Evolutionary conservation across 208 protist species (phyloP).

Genomic region (Trypanosoma theileri): DNA sequence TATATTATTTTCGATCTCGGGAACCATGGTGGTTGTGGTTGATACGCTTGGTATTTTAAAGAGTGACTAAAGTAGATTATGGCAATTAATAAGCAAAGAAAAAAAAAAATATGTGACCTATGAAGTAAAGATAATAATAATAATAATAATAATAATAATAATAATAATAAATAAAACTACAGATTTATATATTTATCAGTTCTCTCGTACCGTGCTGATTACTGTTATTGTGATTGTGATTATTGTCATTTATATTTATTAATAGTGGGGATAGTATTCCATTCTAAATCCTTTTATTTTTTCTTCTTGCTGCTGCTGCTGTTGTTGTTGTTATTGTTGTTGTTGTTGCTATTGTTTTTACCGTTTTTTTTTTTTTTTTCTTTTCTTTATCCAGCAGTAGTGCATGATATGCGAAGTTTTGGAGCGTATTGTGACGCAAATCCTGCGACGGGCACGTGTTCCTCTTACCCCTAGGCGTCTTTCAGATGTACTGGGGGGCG

Average conservation of each 20-base stretch:
- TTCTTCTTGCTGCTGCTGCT: too few species aligned
- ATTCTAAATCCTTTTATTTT: too few species aligned
- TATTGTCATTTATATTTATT: too few species aligned
- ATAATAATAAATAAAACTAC: neutral
- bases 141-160: neutral
- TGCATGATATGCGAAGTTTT: constrained; percentile 81
- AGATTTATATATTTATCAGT: too few species aligned
- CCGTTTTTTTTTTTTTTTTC: constrained; percentile 14
- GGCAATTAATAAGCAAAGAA: neutral
- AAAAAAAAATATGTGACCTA: neutral
- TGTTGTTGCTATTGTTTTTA: constrained; percentile 1
- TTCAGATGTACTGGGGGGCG: constrained; percentile 41
- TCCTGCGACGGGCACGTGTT: constrained; percentile 58
- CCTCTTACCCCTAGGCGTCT: constrained; percentile 57
- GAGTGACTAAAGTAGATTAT: neutral
- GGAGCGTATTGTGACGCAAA: constrained; percentile 61
- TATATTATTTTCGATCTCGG: constrained; percentile 51
- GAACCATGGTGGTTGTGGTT: constrained; percentile 44
- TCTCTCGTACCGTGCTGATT: too few species aligned
- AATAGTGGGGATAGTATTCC: too few species aligned
- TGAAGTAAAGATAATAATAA: neutral
- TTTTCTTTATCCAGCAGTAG: constrained; percentile 22
- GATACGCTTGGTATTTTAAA: neutral
- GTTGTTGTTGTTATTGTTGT: neutral
- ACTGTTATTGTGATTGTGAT: too few species aligned